Percentiles rank a stretch among this genome's conserved stretches.
Conservation (phyloP, 2,329 filamentous ascomycete species). For the Ascochyta fabae region DNA sequence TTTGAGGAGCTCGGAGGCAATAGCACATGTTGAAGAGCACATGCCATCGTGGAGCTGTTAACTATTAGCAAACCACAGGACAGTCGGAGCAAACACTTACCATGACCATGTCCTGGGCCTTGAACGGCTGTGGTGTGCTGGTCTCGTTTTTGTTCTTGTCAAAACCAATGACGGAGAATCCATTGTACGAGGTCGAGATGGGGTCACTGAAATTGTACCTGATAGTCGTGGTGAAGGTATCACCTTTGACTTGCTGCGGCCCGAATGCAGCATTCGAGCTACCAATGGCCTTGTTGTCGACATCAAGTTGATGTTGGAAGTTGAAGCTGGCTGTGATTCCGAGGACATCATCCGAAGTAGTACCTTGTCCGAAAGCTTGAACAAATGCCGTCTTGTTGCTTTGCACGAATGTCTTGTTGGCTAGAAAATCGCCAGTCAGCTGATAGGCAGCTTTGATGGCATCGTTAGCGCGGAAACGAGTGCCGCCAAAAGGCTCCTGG, state of each 20-base stretch:
- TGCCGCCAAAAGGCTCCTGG: constrained; percentile 53
- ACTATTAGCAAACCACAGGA: background rate
- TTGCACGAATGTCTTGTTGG: constrained; percentile 38
- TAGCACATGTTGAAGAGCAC: constrained; percentile 56
- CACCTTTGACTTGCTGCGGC: constrained; percentile 39
- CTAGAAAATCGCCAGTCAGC: constrained; percentile 39
- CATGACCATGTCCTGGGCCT: constrained; percentile 50
- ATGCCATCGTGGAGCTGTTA: constrained; percentile 51
- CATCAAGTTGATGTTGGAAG: constrained; percentile 41
- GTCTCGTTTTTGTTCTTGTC: constrained; percentile 39
- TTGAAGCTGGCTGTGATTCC: constrained; percentile 40
- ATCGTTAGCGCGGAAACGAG: constrained; percentile 56
- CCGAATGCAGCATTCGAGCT: constrained; percentile 49
- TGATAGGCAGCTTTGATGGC: constrained; percentile 46
- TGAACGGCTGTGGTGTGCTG: constrained; percentile 45
- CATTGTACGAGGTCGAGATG: constrained; percentile 36
- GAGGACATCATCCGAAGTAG: constrained; percentile 31
- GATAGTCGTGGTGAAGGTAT: constrained; percentile 45
- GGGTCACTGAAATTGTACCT: constrained; percentile 49
- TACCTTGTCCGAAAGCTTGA: constrained; percentile 33
- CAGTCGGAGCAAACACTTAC: constrained; percentile 12
- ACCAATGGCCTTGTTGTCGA: constrained; percentile 35
- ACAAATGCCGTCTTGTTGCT: constrained; percentile 36
- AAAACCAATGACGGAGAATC: constrained; percentile 42
- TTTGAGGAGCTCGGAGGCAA: constrained; percentile 55